Evolutionary conservation across 768 basidiomycete genomes (phyloP), one percentile per base, ranked within the genome.

Genomic region (Cyclocybe aegerita): DNA sequence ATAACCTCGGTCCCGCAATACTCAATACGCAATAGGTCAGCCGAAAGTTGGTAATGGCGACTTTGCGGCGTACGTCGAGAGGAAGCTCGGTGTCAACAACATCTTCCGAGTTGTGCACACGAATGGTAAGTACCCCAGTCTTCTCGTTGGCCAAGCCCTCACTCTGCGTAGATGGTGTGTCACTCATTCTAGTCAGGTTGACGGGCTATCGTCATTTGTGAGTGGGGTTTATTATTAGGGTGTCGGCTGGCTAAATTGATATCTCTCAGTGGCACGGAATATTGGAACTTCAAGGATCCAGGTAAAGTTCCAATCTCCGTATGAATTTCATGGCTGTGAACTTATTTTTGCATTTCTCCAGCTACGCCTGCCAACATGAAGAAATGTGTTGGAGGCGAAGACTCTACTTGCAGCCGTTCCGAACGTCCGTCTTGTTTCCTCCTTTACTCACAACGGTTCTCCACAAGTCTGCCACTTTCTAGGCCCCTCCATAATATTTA

Each of bases 181-280:
- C 80, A 4, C 79, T 77, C 6, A 71, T 81, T 54, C 63, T 81
- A 38, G 73, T 73, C 29, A 65, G 68, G 45, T 53, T 23, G 32
- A 60, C 77, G 10, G 80, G 78, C 12, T 81, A 82, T 57, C 68
- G 59, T 37, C 80, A 80, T 49, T 78, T 66, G 67, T 69, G 70
- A 63, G 78, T 46, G 15, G 31, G 3, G 7, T 60, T 43, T 12
- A 32, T 15, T 32, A 4, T 31, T 16, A 39, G 11, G 16, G 44
- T 15, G 43, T 39, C 49, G 29, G 7, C n/a, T 15, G 35, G 15
- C 5, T 10, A 33, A 11, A 36, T 32, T 17, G 29, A 37, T 14
- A 30, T n/a, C 31, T 33, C 6, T 17, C 48, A 62, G 67, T 39
- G 59, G 39, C 14, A 61, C 57, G 3, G 58, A 62, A 48, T 82